These are phyloP conservation scores for Perkinsela sp. DNA, from an alignment of 208 protist genomes.

Conservation along the genomic window DNA sequence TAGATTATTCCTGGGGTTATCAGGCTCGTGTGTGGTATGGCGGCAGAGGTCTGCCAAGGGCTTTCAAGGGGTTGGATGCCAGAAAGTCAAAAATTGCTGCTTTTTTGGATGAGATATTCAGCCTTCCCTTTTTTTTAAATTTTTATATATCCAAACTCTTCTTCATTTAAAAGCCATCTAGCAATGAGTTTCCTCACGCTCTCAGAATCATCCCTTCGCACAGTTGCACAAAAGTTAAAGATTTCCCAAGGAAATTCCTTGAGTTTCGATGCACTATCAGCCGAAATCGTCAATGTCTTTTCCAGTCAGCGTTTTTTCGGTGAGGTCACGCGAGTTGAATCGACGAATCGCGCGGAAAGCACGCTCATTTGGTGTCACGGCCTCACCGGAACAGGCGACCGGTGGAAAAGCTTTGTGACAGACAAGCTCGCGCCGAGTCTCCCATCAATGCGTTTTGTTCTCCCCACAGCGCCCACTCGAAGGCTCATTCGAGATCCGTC, in stretches of 20 bases:
- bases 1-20: too few relatives aligned
- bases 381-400: background rate
- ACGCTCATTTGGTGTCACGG: background rate
- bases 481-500: background rate
- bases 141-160: too few relatives aligned
- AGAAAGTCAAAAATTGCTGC: too few relatives aligned
- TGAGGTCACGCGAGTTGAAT: background rate
- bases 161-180: too few relatives aligned
- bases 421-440: background rate
- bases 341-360: background rate
- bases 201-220: background rate
- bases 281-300: background rate
- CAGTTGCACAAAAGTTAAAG: background rate
- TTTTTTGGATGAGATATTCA: too few relatives aligned
- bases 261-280: background rate
- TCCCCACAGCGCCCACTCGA: background rate
- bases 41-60: too few relatives aligned
- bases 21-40: too few relatives aligned
- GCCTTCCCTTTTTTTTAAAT: too few relatives aligned
- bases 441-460: background rate
- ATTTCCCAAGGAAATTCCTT: background rate
- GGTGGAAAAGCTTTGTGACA: background rate
- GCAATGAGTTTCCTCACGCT: background rate
- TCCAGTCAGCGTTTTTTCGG: background rate
- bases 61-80: too few relatives aligned